Conservation (phyloP, 1,284 basidiomycete genomes). For the Malassezia arunalokei region DNA sequence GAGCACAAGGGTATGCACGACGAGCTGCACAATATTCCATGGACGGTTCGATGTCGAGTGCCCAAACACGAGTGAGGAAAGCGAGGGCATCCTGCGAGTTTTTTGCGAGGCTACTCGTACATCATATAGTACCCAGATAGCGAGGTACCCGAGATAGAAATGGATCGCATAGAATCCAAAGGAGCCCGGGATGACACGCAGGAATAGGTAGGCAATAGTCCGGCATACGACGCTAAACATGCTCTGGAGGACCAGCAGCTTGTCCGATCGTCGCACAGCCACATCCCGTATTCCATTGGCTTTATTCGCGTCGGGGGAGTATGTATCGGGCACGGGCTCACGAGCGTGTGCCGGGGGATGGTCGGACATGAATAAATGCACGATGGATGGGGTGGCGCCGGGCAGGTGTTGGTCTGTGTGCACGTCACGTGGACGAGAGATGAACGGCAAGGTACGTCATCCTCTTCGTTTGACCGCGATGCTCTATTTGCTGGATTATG, state of each 20-base stretch:
- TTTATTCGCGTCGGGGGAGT: too few relatives aligned
- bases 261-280: not conserved
- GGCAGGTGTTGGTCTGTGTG: not conserved
- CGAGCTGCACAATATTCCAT: slow-evolving; percentile 25
- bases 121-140: slow-evolving; percentile 25
- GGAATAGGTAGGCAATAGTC: slow-evolving; percentile 27
- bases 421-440: not conserved
- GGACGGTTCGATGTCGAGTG: slow-evolving; percentile 25
- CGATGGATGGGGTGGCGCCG: not conserved
- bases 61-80: slow-evolving; percentile 15
- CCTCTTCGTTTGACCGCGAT: slow-evolving; percentile 12
- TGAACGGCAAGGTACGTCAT: not conserved
- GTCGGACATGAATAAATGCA: not conserved
- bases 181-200: slow-evolving; percentile 34
- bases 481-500: slow-evolving; percentile 45
- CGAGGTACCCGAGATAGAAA: slow-evolving; percentile 14
- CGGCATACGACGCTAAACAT: slow-evolving; percentile 29
- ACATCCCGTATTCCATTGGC: too few relatives aligned
- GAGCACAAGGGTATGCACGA: slow-evolving; percentile 29
- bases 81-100: not conserved
- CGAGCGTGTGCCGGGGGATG: not conserved
- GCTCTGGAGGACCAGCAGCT: slow-evolving; percentile 17
- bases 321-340: too few relatives aligned
- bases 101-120: slow-evolving; percentile 15
- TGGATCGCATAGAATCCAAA: slow-evolving; percentile 9